Evolutionary conservation across 768 basidiomycete species (phyloP), one percentile per base, ranked within the genome.

Genomic region (Pisolithus microcarpus): DNA sequence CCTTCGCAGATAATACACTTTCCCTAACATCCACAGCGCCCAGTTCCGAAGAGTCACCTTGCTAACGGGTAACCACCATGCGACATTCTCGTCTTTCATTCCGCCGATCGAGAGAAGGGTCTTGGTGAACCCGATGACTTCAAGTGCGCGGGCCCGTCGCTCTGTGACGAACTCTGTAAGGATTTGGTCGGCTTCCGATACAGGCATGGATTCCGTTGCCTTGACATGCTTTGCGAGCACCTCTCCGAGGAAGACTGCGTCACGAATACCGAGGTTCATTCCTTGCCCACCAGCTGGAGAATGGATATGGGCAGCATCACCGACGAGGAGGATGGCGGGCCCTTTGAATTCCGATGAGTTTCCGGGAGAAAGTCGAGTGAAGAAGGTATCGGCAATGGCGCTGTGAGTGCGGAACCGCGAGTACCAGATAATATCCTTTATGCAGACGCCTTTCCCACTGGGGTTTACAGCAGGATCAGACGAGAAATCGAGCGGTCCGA

Each of bases 221-320:
- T 40, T 54, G 2, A 71, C 52, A 58, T 75, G 74, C 18, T 66
- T 61, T 15, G 61, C 59, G 37, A 80, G 60, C 6, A 58, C 70
- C 18, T 71, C 67, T 5, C 72, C 77, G 5, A 80, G 69, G 46
- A 67, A 64, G 21, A 78, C 60, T 7, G 74, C 77, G 52, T 81
- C 79, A 13, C 78, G 71, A 15, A 81, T 62, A 5, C 79, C 76
- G n/a, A 80, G 70, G 53, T 79, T 79, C 77, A 81, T 76, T 9
- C 79, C 79, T 48, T 79, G 78, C 1, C 79, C 79, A 1, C 79
- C 79, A 5, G 72, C 68, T 18, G 78, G 79, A 0, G 78, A 75
- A 51, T 79, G 79, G 44, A 79, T 72, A 16, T 75, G 69, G 16
- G 79, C 79, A 5, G 79, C 76, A 53, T 78, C 75, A 6, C 75